Evolutionary conservation across 768 basidiomycete species (phyloP).

Genomic region (Mycena sanguinolenta): DNA sequence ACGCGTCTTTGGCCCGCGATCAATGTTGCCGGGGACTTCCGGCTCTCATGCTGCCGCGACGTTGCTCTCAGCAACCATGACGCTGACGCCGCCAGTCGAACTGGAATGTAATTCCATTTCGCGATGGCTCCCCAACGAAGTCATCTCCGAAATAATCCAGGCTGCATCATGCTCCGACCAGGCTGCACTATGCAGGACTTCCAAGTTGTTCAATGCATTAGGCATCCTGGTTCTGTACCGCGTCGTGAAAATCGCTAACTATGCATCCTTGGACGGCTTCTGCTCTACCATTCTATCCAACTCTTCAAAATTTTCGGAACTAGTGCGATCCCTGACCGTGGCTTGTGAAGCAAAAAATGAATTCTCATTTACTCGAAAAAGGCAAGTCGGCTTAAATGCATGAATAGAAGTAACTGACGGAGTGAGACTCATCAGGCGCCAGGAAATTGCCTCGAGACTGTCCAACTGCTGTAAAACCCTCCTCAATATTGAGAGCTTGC

Average conservation of each 20-base stretch:
- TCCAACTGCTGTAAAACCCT: background rate
- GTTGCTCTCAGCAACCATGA: too few species aligned
- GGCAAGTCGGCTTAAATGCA: background rate
- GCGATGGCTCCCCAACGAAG: conserved; percentile 17
- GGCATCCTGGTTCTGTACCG: conserved; percentile 5
- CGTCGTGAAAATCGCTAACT: background rate
- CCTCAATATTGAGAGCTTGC: background rate
- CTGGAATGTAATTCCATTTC: too few species aligned
- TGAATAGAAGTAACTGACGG: too few species aligned
- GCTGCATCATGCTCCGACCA: background rate
- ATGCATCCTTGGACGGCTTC: background rate
- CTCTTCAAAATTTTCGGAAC: background rate
- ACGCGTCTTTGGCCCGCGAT: too few species aligned
- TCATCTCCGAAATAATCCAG: conserved; percentile 10
- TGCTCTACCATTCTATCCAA: background rate
- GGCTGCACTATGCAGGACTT: conserved; percentile 4
- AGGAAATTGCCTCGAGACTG: too few species aligned
- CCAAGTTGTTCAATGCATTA: conserved; percentile 13
- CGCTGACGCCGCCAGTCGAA: too few species aligned
- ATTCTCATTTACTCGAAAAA: too few species aligned
- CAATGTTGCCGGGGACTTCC: too few species aligned
- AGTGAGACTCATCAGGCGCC: too few species aligned
- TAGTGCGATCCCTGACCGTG: background rate
- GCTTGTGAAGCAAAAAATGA: too few species aligned
- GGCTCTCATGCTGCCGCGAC: too few species aligned